Evolutionary conservation across 2,329 filamentous ascomycete genomes (phyloP).

Genomic region (Juglanconis sp.): DNA sequence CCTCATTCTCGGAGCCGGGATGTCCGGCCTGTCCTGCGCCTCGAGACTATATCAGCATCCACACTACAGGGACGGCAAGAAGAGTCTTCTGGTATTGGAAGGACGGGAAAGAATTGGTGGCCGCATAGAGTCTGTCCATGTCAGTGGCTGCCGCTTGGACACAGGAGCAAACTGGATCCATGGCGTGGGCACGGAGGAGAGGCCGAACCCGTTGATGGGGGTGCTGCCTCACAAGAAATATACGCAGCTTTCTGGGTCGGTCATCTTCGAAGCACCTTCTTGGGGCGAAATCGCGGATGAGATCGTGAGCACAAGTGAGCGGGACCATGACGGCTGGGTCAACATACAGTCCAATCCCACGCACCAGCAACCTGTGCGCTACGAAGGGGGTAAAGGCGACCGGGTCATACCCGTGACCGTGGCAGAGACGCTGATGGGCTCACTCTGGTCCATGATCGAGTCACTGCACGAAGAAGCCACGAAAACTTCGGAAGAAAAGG

Average conservation of each 20-base stretch:
- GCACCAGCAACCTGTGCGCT: neutral
- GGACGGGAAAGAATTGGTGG: conserved; percentile 4
- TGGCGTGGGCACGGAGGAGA: conserved; percentile 5
- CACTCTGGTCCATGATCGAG: conserved; percentile 5
- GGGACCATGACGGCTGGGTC: neutral
- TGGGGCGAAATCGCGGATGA: neutral
- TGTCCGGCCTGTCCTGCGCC: conserved; percentile 9
- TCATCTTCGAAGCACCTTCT: conserved; percentile 1
- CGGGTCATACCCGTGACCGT: neutral
- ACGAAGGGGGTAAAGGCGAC: neutral
- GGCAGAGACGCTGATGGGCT: conserved; percentile 1
- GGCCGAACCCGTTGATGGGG: conserved; percentile 4
- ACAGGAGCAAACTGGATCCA: conserved; percentile 14
- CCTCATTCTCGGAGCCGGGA: conserved; percentile 6
- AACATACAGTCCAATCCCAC: neutral
- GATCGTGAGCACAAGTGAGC: neutral
- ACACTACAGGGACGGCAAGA: neutral
- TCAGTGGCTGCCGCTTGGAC: conserved; percentile 7
- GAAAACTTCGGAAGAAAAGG: neutral
- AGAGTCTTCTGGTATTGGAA: conserved; percentile 2
- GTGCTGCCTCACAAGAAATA: conserved; percentile 1
- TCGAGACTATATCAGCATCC: conserved; percentile 4
- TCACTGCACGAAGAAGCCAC: neutral
- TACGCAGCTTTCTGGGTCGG: conserved; percentile 5
- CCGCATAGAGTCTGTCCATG: conserved; percentile 5